Percentiles rank a stretch among this genome's conserved stretches.
These are phyloP conservation scores for Isatis lusitanica DNA, from an alignment of 441 rosid genomes.

Conservation along the genomic window DNA sequence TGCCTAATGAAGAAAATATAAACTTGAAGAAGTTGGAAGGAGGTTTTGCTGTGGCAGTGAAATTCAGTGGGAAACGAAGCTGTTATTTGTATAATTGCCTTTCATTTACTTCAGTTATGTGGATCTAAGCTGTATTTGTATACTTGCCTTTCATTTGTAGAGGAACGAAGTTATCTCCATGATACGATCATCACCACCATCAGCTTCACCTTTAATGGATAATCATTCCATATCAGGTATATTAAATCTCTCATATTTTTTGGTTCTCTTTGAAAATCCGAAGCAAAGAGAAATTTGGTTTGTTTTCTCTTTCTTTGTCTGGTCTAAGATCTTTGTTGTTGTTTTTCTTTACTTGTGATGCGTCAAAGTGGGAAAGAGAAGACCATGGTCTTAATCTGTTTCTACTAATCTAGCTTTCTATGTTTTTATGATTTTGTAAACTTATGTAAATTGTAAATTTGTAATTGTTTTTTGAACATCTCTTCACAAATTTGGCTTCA, in stretches of 20 bases:
- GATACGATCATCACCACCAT: background rate
- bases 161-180: too few species aligned
- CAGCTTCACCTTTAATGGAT: background rate
- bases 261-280: background rate
- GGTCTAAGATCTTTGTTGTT: constrained; percentile 10
- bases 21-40: constrained; percentile 68
- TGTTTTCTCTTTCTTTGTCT: constrained; percentile 20
- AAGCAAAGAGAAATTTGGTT: background rate
- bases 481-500: too few species aligned
- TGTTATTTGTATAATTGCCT: constrained; percentile 43
- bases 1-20: constrained; percentile 58
- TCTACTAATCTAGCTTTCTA: too few species aligned
- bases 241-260: constrained; percentile 23
- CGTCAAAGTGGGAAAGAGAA: constrained; percentile 38
- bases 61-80: constrained; percentile 90
- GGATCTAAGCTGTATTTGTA: too few species aligned
- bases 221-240: background rate
- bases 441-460: too few species aligned
- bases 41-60: constrained; percentile 64
- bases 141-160: too few species aligned
- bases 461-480: too few species aligned
- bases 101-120: too few species aligned
- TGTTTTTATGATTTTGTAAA: too few species aligned
- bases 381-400: too few species aligned
- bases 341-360: constrained; percentile 15